These are phyloP conservation scores for Halteria grandinella DNA, from an alignment of 73 alveolate genomes.

Conservation along the genomic window DNA sequence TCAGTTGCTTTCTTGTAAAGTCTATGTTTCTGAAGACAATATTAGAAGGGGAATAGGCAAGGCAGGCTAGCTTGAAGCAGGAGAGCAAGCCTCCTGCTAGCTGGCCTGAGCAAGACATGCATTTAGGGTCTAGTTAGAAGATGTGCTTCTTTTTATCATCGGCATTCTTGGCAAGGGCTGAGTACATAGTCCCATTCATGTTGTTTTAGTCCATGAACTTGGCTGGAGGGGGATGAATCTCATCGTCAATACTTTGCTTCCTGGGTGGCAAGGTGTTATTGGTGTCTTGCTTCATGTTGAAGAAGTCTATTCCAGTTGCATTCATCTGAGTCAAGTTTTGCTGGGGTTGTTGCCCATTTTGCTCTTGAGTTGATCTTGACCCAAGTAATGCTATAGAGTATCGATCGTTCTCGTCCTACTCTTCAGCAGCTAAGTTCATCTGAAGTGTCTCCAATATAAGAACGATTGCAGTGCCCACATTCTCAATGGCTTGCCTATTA, in stretches of 20 bases:
- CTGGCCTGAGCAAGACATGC: slow-evolving; percentile 73
- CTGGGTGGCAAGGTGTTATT: background rate
- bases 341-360: background rate
- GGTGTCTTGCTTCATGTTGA: background rate
- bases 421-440: slow-evolving; percentile 31
- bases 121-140: slow-evolving; percentile 58
- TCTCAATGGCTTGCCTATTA: background rate
- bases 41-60: slow-evolving; percentile 68
- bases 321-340: background rate
- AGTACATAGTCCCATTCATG: background rate
- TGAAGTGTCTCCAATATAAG: background rate
- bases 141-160: slow-evolving; percentile 7
- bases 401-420: slow-evolving; percentile 34
- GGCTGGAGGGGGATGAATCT: background rate
- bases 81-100: slow-evolving; percentile 17
- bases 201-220: background rate
- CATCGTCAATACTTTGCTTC: background rate
- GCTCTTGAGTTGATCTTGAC: slow-evolving; percentile 1
- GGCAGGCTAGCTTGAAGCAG: slow-evolving; percentile 73
- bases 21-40: slow-evolving; percentile 39
- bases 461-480: background rate
- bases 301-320: background rate
- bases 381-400: slow-evolving; percentile 24
- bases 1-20: background rate
- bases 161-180: background rate